These are phyloP conservation scores for Pulveroboletus sp. DNA, from an alignment of 768 basidiomycete genomes.

Conservation along the genomic window DNA sequence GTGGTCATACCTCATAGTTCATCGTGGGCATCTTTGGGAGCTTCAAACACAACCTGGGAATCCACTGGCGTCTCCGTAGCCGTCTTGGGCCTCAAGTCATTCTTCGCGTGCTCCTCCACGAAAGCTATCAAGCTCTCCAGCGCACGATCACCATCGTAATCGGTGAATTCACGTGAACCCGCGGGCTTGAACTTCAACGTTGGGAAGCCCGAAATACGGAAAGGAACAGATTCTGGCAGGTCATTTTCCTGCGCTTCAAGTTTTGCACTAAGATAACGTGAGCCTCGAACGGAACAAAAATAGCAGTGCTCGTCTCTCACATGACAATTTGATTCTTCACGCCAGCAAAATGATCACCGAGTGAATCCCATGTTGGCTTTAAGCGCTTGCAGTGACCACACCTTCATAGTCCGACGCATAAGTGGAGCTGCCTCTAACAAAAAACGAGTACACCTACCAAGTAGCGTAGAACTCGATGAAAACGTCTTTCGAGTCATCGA, in stretches of 20 bases:
- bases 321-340: constrained; percentile 74
- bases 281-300: background rate
- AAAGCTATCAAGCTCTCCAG: constrained; percentile 83
- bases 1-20: constrained; percentile 22
- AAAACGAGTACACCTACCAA: constrained; percentile 55
- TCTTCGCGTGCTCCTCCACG: constrained; percentile 76
- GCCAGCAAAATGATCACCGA: constrained; percentile 78
- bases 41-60: constrained; percentile 23
- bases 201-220: constrained; percentile 87
- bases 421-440: background rate
- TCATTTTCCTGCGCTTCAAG: constrained; percentile 97
- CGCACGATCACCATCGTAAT: constrained; percentile 90
- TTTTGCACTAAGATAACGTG: constrained; percentile 62
- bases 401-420: constrained; percentile 36
- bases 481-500: constrained; percentile 87
- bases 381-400: constrained; percentile 97
- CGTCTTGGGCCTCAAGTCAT: constrained; percentile 48
- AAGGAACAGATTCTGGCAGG: constrained; percentile 79
- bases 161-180: constrained; percentile 78
- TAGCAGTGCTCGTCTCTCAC: constrained; percentile 40
- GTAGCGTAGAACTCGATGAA: constrained; percentile 97
- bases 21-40: constrained; percentile 24
- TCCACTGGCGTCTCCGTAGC: constrained; percentile 19
- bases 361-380: constrained; percentile 87
- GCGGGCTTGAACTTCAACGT: constrained; percentile 96